Percentiles rank a stretch among this genome's conserved stretches.
Conservation (phyloP, 305 asterid species). For the Fraxinus albicans region DNA sequence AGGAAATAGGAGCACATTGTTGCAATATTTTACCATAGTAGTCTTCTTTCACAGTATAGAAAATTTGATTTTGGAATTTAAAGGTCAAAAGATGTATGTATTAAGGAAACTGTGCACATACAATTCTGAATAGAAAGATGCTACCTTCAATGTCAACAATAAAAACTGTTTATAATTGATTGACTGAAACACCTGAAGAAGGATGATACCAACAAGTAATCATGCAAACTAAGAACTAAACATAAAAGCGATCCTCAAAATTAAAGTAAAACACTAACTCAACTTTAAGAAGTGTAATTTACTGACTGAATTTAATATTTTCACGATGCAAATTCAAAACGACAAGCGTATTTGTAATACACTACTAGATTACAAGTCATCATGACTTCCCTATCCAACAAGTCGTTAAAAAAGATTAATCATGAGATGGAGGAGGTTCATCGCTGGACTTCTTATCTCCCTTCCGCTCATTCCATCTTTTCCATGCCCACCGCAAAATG, state of each 20-base stretch:
- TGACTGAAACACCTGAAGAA: neutral
- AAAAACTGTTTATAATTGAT: neutral
- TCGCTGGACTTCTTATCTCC: slow-evolving; percentile 53
- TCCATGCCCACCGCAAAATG: slow-evolving; percentile 88
- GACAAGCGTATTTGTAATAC: slow-evolving; percentile 20
- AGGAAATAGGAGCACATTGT: neutral
- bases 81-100: neutral
- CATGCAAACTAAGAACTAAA: neutral
- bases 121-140: neutral
- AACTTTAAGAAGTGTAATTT: neutral
- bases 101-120: neutral
- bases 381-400: slow-evolving; percentile 6
- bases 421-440: slow-evolving; percentile 49
- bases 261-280: neutral
- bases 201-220: neutral
- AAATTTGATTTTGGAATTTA: neutral
- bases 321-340: slow-evolving; percentile 14
- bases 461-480: slow-evolving; percentile 75
- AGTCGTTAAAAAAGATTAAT: slow-evolving; percentile 27
- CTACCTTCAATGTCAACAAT: neutral
- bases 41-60: neutral
- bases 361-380: slow-evolving; percentile 29
- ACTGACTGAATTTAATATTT: slow-evolving; percentile 8
- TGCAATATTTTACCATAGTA: neutral
- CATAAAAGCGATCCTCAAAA: neutral